Conservation (phyloP, 257 asterid genomes). For the Sherardia arvensis region DNA sequence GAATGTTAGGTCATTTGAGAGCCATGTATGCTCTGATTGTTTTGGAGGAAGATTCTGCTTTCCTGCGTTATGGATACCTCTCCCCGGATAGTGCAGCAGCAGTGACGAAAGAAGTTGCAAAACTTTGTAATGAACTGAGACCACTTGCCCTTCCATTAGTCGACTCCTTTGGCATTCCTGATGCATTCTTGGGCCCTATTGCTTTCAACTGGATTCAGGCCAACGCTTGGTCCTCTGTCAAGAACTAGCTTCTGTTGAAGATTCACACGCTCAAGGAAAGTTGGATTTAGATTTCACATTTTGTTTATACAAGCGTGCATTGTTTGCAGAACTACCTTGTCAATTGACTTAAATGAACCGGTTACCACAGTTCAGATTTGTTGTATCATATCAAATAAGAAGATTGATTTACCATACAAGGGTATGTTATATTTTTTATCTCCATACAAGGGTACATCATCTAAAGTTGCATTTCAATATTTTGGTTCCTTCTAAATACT, state of each 20-base stretch:
- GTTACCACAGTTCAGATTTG: too few relatives aligned
- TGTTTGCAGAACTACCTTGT: too few relatives aligned
- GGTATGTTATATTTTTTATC: too few relatives aligned
- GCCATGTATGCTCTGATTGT: constrained; percentile 52
- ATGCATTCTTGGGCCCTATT: constrained; percentile 79
- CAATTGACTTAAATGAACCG: too few relatives aligned
- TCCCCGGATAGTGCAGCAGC: constrained; percentile 49
- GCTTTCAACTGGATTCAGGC: constrained; percentile 93
- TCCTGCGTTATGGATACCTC: constrained; percentile 76
- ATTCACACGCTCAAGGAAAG: neutral
- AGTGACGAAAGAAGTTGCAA: constrained; percentile 64
- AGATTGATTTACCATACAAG: neutral
- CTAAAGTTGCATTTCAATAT: neutral
- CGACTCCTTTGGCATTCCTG: constrained; percentile 75
- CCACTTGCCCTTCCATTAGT: constrained; percentile 84
- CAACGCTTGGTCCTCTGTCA: constrained; percentile 53
- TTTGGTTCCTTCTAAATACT: neutral
- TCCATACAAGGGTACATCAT: neutral
- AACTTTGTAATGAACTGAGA: constrained; percentile 67
- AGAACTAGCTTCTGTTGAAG: constrained; percentile 4
- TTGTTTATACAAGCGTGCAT: too few relatives aligned
- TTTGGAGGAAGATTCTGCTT: constrained; percentile 81
- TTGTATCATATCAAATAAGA: neutral
- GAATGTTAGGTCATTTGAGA: constrained; percentile 57
- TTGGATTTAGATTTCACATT: neutral